These are phyloP conservation scores for Podospora tetraspora DNA, from an alignment of 495 filamentous ascomycete species.

Conservation along the genomic window DNA sequence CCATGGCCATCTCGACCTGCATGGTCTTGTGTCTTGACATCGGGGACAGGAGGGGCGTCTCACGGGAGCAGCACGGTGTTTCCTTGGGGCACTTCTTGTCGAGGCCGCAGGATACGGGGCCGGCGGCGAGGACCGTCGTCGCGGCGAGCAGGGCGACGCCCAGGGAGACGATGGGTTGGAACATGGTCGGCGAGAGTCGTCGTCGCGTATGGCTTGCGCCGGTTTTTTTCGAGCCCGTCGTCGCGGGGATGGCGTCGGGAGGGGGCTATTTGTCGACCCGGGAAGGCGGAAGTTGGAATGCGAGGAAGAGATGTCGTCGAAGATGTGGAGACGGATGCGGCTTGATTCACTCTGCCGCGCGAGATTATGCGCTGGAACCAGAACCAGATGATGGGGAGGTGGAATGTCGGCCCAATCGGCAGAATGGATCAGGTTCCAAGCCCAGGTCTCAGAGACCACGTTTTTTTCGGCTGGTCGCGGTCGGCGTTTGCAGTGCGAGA, in stretches of 20 bases:
- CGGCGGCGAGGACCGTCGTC: constrained; percentile 31
- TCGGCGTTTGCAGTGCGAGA: not conserved
- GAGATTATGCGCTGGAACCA: constrained; percentile 14
- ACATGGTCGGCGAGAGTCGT: constrained; percentile 24
- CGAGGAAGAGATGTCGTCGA: constrained; percentile 7
- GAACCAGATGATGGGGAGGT: constrained; percentile 1
- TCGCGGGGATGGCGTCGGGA: not conserved
- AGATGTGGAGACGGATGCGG: constrained; percentile 13
- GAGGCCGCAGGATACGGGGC: constrained; percentile 33
- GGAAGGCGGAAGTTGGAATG: not conserved
- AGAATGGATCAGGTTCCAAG: constrained; percentile 11
- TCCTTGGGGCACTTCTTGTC: constrained; percentile 65
- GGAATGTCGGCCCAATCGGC: constrained; percentile 11
- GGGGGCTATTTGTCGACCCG: not conserved
- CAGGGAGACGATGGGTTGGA: constrained; percentile 33
- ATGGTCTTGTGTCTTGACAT: not conserved
- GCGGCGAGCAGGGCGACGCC: constrained; percentile 41
- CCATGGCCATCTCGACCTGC: not conserved
- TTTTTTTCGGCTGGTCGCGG: not conserved
- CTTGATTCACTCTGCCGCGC: constrained; percentile 17
- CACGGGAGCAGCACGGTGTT: constrained; percentile 89
- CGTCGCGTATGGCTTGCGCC: not conserved
- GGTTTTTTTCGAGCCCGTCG: not conserved
- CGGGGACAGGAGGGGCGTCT: constrained; percentile 34
- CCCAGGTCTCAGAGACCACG: not conserved